phyloP scores from a whole-genome alignment of 306 rosid genomes.

The Gynostemma pentaphyllum region DNA sequence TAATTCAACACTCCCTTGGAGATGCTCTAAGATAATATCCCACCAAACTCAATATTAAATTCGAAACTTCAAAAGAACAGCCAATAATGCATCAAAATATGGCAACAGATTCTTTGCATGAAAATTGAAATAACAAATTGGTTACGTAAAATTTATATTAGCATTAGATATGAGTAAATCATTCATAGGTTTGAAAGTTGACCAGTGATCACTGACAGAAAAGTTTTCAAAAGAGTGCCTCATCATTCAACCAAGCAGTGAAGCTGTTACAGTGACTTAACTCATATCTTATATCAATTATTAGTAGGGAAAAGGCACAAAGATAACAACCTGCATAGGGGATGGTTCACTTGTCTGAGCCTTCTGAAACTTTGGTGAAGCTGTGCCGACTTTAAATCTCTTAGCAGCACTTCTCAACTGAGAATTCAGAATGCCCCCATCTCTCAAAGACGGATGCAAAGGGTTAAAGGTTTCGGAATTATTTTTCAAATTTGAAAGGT shows the following conservation, averaged over 20 bases:
- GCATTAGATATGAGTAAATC: not conserved
- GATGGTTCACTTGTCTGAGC: conserved; percentile 10
- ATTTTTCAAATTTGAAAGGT: conserved; percentile 14
- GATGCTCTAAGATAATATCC: conserved; percentile 16
- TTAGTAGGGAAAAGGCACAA: conserved; percentile 1
- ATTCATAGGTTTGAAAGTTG: not conserved
- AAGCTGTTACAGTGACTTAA: not conserved
- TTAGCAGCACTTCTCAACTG: conserved; percentile 20
- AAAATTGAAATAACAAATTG: not conserved
- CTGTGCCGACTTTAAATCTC: conserved; percentile 11
- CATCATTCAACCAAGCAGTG: not conserved
- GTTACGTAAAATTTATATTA: not conserved
- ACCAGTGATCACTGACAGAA: not conserved
- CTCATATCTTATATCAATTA: not conserved
- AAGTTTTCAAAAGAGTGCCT: not conserved
- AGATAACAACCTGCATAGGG: conserved; percentile 14
- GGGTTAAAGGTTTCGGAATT: conserved; percentile 16
- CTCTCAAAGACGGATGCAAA: conserved; percentile 16
- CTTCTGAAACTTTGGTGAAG: conserved; percentile 7
- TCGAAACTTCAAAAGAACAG: conserved; percentile 1
- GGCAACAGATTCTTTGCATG: not conserved
- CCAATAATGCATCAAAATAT: not conserved
- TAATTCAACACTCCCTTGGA: conserved; percentile 13
- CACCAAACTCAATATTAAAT: conserved; percentile 21
- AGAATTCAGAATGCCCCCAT: conserved; percentile 16